phyloP scores from a whole-genome alignment of 2,329 filamentous ascomycete species.

The Exophiala sp. region DNA sequence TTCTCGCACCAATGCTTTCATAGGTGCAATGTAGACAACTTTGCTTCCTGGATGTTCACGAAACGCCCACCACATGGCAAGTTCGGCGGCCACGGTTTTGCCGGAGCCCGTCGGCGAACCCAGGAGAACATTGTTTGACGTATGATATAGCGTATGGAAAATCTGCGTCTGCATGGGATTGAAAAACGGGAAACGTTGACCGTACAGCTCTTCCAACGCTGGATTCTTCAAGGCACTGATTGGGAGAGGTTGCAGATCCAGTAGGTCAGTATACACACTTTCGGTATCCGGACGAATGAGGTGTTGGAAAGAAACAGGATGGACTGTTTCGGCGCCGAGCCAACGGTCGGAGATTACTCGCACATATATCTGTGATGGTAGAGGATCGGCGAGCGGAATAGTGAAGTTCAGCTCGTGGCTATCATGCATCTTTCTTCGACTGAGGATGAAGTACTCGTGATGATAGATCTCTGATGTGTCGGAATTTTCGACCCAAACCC shows the following conservation, averaged over 20 bases:
- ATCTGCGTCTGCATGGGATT: slow-evolving; percentile 99
- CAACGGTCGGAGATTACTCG: slow-evolving; percentile 91
- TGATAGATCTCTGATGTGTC: slow-evolving; percentile 98
- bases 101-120: slow-evolving; percentile 96
- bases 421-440: slow-evolving; percentile 82
- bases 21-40: slow-evolving; percentile 97
- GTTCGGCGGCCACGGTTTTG: slow-evolving; percentile 91
- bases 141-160: slow-evolving; percentile 95
- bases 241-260: slow-evolving; percentile 86
- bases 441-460: slow-evolving; percentile 94
- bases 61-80: slow-evolving; percentile 99
- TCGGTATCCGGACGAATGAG: slow-evolving; percentile 96
- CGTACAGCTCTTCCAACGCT: slow-evolving; percentile 81
- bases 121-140: slow-evolving; percentile 82
- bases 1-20: slow-evolving; percentile 97
- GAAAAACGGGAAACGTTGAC: slow-evolving; percentile 87
- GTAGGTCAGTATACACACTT: slow-evolving; percentile 90
- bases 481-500: slow-evolving; percentile 98
- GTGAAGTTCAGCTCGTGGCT: slow-evolving; percentile 98
- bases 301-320: slow-evolving; percentile 94
- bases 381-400: slow-evolving; percentile 86
- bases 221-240: slow-evolving; percentile 85
- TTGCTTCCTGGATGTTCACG: slow-evolving; percentile 91
- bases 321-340: slow-evolving; percentile 94
- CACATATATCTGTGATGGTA: slow-evolving; percentile 95